Base-by-base conservation (phyloP, 164 flowering plant genomes). In the Vitis cinerea region DNA sequence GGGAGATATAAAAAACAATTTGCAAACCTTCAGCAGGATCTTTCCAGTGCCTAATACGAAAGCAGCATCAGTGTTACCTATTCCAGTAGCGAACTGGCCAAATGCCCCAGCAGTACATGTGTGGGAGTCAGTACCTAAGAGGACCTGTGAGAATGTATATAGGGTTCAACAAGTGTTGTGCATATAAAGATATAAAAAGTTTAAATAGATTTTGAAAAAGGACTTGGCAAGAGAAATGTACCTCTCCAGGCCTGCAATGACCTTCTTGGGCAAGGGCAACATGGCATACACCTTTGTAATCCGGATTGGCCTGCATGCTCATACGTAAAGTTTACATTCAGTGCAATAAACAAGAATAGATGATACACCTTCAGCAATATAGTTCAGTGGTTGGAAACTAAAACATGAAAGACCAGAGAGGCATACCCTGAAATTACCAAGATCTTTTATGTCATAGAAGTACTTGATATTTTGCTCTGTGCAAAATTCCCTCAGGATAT, bases 171-270 rank as follows among this genome's bases (percentile, higher is more conserved):
- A 69, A 23, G 12, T 54, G 50, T 5, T 3, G 9, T 8, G 11
- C 9, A 29, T 10, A 14, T 14, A 50, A 66, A 61, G 31, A 12
- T 50, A 29, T 14, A 31, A 2, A 37, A 16, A 19, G 1, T 8
- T 9, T 23, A 29, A 8, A 19, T 52, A 57, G 16, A 10, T 49
- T 23, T 30, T 44, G 64, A 58, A 16, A 14, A 57, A 52, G 2
- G 50, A 31, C n/a, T 30, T 29, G 51, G 11, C 37, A 48, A 37
- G 61, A 65, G 57, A 71, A 68, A 59, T 13, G 14, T 59, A 92
- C 99, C 98, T 96, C 99, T 70, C 99, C 97, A 60, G 98, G 99
- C 83, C 99, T 84, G 84, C 99, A 96, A 77, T 96, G 99, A 59
- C 99, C 98, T 83, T 96, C 99, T 82, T 96, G 97, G 19, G 99